Evolutionary conservation across 805 yeast species (phyloP).

Genomic region (Saccharomycopsis sp.): DNA sequence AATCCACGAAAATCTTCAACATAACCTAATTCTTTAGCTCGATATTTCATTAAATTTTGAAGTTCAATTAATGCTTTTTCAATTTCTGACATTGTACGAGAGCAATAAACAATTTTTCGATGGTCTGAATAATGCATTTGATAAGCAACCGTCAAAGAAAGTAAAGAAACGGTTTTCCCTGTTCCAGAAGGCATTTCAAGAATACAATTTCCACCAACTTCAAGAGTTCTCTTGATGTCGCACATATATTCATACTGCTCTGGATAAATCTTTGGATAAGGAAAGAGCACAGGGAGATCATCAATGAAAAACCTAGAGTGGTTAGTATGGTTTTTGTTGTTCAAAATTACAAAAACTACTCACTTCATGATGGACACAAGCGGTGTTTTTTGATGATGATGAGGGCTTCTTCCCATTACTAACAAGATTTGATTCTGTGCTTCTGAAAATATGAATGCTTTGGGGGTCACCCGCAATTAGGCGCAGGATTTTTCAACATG

Average conservation of each 20-base stretch:
- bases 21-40: conserved; percentile 74
- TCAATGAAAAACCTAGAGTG: conserved; percentile 80
- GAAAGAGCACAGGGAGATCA: conserved; percentile 91
- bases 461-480: too few species aligned
- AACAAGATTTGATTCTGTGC: too few species aligned
- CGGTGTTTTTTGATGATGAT: too few species aligned
- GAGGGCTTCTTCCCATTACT: too few species aligned
- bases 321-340: too few species aligned
- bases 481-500: too few species aligned
- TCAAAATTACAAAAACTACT: too few species aligned
- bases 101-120: conserved; percentile 88
- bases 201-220: conserved; percentile 94
- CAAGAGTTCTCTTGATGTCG: conserved; percentile 85
- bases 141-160: conserved; percentile 88
- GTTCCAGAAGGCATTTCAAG: conserved; percentile 99
- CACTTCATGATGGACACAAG: too few species aligned
- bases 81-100: conserved; percentile 99
- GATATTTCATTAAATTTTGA: conserved; percentile 75
- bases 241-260: conserved; percentile 98
- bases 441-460: too few species aligned
- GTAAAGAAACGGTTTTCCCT: conserved; percentile 88
- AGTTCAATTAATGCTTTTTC: conserved; percentile 94
- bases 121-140: conserved; percentile 94
- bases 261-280: conserved; percentile 94
- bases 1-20: conserved; percentile 88